Conservation (phyloP, 2,329 filamentous ascomycete species). For the Ophiostoma australiae region DNA sequence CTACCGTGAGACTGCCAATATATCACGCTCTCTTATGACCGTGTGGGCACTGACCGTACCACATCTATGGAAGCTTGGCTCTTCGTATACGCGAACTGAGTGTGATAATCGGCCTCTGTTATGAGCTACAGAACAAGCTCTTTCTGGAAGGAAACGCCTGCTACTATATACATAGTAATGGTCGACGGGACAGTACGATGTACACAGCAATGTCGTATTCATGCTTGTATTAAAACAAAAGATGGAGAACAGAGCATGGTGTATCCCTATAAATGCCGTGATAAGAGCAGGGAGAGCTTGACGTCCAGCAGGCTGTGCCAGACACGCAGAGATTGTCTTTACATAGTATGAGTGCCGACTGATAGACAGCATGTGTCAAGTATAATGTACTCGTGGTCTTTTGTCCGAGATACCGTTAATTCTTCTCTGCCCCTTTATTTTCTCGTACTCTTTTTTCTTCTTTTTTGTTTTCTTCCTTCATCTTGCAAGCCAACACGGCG, state of each 20-base stretch:
- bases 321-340: background rate
- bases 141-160: background rate
- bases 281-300: constrained; percentile 7
- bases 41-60: background rate
- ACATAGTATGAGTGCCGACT: background rate
- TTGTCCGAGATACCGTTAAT: background rate
- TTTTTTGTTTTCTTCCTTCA: background rate
- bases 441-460: background rate
- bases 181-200: background rate
- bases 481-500: too few relatives aligned
- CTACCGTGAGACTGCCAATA: background rate
- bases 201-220: background rate
- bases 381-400: background rate
- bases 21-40: background rate
- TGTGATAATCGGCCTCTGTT: background rate
- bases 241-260: background rate
- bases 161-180: too few relatives aligned
- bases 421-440: background rate
- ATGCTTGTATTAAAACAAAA: background rate
- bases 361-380: background rate
- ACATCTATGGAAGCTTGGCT: background rate
- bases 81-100: background rate
- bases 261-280: background rate
- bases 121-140: background rate
- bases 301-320: too few relatives aligned